Conservation (phyloP, 2,329 filamentous ascomycete genomes). For the Rosellinia necatrix region DNA sequence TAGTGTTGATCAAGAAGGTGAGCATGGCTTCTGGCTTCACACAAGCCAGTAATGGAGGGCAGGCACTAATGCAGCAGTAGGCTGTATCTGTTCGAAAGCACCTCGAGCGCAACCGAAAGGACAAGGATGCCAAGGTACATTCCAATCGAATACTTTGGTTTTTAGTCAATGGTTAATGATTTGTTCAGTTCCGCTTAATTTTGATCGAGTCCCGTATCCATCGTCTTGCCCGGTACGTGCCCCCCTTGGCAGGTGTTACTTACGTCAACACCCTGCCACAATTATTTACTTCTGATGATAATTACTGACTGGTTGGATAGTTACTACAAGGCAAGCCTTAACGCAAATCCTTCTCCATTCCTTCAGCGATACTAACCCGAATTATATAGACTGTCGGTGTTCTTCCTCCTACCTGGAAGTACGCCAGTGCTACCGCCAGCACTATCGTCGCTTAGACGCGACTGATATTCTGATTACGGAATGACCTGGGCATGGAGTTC, state of each 20-base stretch:
- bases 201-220: slow-evolving; percentile 99
- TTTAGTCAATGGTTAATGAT: neutral
- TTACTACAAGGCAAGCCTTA: slow-evolving; percentile 28
- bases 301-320: slow-evolving; percentile 19
- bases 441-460: slow-evolving; percentile 83
- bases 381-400: slow-evolving; percentile 67
- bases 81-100: slow-evolving; percentile 99
- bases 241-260: neutral
- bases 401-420: slow-evolving; percentile 93
- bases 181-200: slow-evolving; percentile 60
- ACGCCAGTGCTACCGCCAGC: slow-evolving; percentile 96
- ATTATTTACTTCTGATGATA: neutral
- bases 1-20: slow-evolving; percentile 93
- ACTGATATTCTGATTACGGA: slow-evolving; percentile 32
- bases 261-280: neutral
- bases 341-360: neutral
- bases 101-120: slow-evolving; percentile 99
- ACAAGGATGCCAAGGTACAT: slow-evolving; percentile 99
- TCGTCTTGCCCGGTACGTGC: slow-evolving; percentile 86
- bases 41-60: neutral
- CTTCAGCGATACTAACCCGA: slow-evolving; percentile 13
- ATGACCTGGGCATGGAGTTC: slow-evolving; percentile 42
- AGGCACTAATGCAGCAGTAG: slow-evolving; percentile 49
- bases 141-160: slow-evolving; percentile 49
- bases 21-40: slow-evolving; percentile 35